phyloP scores from a whole-genome alignment of 1,139 yeast genomes.

The Yamadazyma kanchanaburiensis region DNA sequence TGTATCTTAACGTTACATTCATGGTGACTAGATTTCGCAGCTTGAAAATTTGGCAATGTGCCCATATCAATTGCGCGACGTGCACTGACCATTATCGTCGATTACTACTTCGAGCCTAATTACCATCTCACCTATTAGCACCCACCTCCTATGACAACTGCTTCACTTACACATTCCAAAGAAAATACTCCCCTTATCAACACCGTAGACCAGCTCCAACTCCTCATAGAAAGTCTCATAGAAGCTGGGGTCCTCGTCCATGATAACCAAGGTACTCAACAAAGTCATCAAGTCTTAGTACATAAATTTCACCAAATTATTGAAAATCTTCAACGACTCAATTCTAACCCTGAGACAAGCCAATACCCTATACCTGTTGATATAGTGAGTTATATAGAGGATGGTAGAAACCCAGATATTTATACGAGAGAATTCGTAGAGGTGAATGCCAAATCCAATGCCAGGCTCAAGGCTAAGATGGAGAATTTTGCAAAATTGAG shows the following conservation, averaged over 20 bases:
- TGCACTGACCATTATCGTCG: too few relatives aligned
- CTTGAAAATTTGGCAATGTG: too few relatives aligned
- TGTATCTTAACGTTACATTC: not conserved
- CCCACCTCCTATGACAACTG: slow-evolving; percentile 31
- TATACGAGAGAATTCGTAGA: slow-evolving; percentile 96
- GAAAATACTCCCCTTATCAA: slow-evolving; percentile 44
- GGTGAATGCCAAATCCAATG: slow-evolving; percentile 84
- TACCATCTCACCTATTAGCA: not conserved
- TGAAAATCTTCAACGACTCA: slow-evolving; percentile 33
- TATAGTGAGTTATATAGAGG: slow-evolving; percentile 82
- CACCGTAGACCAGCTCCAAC: slow-evolving; percentile 60
- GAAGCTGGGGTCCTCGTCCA: slow-evolving; percentile 90
- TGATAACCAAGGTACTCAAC: slow-evolving; percentile 82
- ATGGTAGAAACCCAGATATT: slow-evolving; percentile 95
- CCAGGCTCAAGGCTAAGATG: slow-evolving; percentile 81
- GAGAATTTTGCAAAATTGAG: slow-evolving; percentile 56
- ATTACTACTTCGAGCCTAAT: not conserved
- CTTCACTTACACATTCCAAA: slow-evolving; percentile 20
- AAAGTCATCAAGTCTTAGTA: slow-evolving; percentile 41
- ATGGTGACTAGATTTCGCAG: not conserved
- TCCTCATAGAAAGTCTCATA: slow-evolving; percentile 77
- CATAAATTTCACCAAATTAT: slow-evolving; percentile 41
- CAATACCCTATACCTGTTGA: slow-evolving; percentile 66
- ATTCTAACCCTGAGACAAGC: slow-evolving; percentile 28
- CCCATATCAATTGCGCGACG: too few relatives aligned